Evolutionary conservation across 495 filamentous ascomycete genomes (phyloP).

Genomic region (Aspergillus hancockii): DNA sequence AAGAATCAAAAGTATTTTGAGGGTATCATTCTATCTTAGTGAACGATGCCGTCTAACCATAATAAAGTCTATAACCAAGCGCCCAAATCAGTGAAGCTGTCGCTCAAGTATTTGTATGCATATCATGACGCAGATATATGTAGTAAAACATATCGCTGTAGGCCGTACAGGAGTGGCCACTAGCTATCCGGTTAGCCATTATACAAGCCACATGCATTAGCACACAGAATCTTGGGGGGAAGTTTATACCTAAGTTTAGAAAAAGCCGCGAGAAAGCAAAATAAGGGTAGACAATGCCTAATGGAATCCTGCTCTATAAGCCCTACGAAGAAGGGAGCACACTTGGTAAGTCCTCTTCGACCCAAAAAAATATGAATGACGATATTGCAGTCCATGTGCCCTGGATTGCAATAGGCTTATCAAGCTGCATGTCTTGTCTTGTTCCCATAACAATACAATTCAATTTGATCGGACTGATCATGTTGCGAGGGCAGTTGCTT

Average conservation of each 20-base stretch:
- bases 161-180: neutral
- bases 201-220: neutral
- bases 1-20: neutral
- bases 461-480: constrained; percentile 57
- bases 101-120: neutral
- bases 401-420: neutral
- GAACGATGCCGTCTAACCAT: neutral
- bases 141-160: neutral
- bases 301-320: neutral
- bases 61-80: neutral
- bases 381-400: neutral
- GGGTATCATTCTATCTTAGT: neutral
- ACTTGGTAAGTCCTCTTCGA: neutral
- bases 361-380: neutral
- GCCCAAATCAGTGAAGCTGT: neutral
- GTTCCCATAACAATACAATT: constrained; percentile 55
- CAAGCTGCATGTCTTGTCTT: neutral
- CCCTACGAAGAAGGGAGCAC: neutral
- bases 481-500: constrained; percentile 61
- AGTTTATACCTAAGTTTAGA: neutral
- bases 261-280: neutral
- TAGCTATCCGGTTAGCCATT: neutral
- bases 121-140: neutral
- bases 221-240: neutral
- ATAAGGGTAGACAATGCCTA: neutral